Conservation (phyloP, 768 basidiomycete genomes). For the Boletus rufocinnamomeus region DNA sequence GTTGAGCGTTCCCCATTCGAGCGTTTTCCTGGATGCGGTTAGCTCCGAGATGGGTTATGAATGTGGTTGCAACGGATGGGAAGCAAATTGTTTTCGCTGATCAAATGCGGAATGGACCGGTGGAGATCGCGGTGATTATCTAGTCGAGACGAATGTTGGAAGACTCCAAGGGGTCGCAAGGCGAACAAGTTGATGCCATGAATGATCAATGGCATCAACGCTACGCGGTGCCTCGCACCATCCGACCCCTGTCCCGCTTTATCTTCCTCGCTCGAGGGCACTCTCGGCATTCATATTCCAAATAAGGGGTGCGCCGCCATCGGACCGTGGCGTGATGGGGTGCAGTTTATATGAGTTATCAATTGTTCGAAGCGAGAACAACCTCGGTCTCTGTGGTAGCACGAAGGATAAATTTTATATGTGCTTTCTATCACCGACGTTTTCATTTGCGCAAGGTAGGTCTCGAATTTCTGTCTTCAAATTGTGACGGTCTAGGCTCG, state of each 20-base stretch:
- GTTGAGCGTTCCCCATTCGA: background rate
- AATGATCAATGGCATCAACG: conserved; percentile 3
- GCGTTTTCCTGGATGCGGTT: background rate
- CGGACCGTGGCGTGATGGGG: conserved; percentile 6
- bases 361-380: conserved; percentile 7
- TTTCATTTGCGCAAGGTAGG: conserved; percentile 18
- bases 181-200: background rate
- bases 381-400: conserved; percentile 8
- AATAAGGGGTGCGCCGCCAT: conserved; percentile 9
- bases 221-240: conserved; percentile 9
- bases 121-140: conserved; percentile 32
- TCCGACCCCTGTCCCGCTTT: conserved; percentile 10
- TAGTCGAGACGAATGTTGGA: background rate
- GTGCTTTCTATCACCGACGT: conserved; percentile 11
- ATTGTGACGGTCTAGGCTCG: conserved; percentile 4
- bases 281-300: conserved; percentile 13
- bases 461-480: conserved; percentile 13
- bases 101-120: conserved; percentile 19
- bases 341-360: background rate
- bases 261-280: conserved; percentile 8
- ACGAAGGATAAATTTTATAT: conserved; percentile 9
- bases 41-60: conserved; percentile 9
- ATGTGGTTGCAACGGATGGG: conserved; percentile 10
- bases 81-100: conserved; percentile 4
- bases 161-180: background rate